Base-by-base conservation (phyloP, 1,139 yeast species). In the Pichia sp. region DNA sequence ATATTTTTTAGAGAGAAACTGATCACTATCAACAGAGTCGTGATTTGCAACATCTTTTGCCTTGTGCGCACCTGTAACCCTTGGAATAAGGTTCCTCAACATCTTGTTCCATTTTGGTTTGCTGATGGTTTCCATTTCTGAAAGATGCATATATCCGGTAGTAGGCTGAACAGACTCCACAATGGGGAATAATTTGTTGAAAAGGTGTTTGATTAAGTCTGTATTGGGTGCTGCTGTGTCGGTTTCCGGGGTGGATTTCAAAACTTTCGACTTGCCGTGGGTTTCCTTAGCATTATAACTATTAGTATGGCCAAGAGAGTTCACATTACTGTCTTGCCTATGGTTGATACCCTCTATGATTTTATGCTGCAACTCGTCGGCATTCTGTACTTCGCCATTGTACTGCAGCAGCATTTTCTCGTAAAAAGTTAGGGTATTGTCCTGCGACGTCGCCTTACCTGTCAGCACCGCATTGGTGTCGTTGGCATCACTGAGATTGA, bases 1-100 rank as follows among this genome's bases (percentile, higher is more conserved):
- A 52, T 71, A 77, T 18, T 68, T 66, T 48, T 79, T 76, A 19
- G 69, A 59, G 40, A 67, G 56, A 0, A 58, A 51, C 0, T 61
- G 61, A n/a, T 41, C 44, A 15, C 47, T 40, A 3, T 49, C 47
- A n/a, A 48, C 52, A n/a, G 35, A 41, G 37, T 58, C 61, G 42
- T 58, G 61, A 36, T 50, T 36, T 12, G 62, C 62, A 31, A 59
- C 50, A 40, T 58, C 50, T 3, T 50, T 45, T 11, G 52, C 45
- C 12, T 56, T 56, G 41, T 48, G 53, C n/a, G 47, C 25, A 11
- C 60, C 61, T 31, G 54, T 56, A 11, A 39, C 43, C 34, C 60
- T 48, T 3, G 42, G 35, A 11, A 47, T 12, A 2, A 22, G 19
- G 4, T 36, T 41, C 5, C 21, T 34, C 3, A 31, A 18, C 11